Conservation (phyloP, 306 rosid species). For the Castanospermum australe region DNA sequence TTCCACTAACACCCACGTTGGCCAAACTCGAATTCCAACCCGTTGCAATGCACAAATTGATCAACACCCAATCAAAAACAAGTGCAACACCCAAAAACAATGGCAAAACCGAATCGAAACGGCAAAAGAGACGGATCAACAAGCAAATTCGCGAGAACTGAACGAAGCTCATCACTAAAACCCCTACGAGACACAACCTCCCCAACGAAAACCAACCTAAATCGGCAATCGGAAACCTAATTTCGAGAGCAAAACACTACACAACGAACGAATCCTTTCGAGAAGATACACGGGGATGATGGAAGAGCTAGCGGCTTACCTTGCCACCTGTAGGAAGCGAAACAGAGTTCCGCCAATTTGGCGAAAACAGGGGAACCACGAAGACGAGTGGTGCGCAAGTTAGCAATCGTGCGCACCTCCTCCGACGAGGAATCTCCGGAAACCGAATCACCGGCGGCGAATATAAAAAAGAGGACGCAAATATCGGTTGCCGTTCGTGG, state of each 20-base stretch:
- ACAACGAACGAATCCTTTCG: conserved; percentile 34
- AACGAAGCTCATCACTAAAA: conserved; percentile 37
- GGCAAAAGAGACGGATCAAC: conserved; percentile 48
- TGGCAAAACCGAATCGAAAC: conserved; percentile 22
- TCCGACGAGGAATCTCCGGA: conserved; percentile 37
- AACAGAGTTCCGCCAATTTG: conserved; percentile 5
- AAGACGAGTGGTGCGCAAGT: conserved; percentile 11
- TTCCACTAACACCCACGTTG: conserved; percentile 4
- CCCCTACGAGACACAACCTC: conserved; percentile 47
- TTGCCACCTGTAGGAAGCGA: background rate
- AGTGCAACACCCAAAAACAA: conserved; percentile 22
- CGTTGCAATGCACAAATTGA: conserved; percentile 19
- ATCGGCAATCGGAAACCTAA: conserved; percentile 39
- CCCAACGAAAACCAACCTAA: conserved; percentile 35
- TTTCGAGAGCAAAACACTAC: conserved; percentile 16
- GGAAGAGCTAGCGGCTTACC: conserved; percentile 36
- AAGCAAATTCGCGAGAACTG: conserved; percentile 26
- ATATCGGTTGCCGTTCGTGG: background rate
- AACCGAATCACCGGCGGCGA: conserved; percentile 28
- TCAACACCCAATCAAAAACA: conserved; percentile 2
- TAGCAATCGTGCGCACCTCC: conserved; percentile 36
- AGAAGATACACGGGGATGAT: background rate
- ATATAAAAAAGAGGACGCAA: background rate
- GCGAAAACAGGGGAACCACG: background rate
- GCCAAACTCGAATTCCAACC: conserved; percentile 18